Conservation (phyloP, 2,329 filamentous ascomycete species). For the Xylariales sp. region DNA sequence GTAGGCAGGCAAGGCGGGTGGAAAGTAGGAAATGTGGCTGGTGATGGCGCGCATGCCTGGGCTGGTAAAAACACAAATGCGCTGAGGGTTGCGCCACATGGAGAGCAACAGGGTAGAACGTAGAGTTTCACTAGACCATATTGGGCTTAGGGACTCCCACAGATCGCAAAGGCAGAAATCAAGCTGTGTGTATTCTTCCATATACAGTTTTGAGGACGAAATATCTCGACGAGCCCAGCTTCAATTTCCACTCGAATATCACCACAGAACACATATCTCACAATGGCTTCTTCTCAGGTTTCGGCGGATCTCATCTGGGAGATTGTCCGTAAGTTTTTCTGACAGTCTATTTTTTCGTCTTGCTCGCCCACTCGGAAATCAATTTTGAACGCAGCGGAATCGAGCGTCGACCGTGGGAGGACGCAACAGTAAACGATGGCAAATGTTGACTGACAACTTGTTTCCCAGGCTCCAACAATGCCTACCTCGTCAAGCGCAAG, state of each 20-base stretch:
- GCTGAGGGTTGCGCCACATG: too few species aligned
- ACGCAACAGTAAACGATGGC: background rate
- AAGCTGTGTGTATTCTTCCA: conserved; percentile 3
- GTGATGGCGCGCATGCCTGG: too few species aligned
- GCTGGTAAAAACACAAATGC: too few species aligned
- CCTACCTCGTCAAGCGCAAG: conserved; percentile 89
- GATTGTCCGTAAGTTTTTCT: conserved; percentile 74
- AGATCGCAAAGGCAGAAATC: conserved; percentile 1
- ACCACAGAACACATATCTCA: too few species aligned
- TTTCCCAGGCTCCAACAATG: conserved; percentile 72
- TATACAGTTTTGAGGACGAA: background rate
- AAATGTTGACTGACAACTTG: background rate
- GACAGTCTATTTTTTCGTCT: too few species aligned
- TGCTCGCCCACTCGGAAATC: too few species aligned
- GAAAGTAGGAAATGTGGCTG: too few species aligned
- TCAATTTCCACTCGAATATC: conserved; percentile 16
- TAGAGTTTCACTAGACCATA: background rate
- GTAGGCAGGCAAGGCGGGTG: too few species aligned
- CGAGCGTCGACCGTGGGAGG: conserved; percentile 1
- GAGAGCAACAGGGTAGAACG: too few species aligned
- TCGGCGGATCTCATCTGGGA: conserved; percentile 93
- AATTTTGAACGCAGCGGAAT: too few species aligned
- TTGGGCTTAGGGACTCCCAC: conserved; percentile 8
- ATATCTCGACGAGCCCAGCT: conserved; percentile 3
- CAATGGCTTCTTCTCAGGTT: conserved; percentile 60